Evolutionary conservation across 2,329 filamentous ascomycete species (phyloP), one percentile per base, ranked within the genome.

Genomic region (Lecanosticta acicola): DNA sequence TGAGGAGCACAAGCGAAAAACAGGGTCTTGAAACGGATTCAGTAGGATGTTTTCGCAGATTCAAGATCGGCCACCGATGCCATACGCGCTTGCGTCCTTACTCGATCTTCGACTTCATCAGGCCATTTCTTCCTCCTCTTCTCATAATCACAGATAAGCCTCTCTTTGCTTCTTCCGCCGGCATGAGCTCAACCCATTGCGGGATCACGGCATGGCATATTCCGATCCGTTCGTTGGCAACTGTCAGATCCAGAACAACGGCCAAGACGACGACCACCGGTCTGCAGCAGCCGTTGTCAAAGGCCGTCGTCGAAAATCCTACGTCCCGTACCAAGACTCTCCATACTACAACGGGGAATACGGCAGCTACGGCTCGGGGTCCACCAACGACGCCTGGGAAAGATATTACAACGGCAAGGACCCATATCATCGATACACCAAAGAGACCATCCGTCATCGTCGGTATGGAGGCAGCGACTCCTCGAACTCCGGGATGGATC

Each of bases 311-410:
- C 35, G 11, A 18, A 44, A 21, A 4, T 16, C 16, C 24, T 49
- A 49, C 33, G 34, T 49, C 4, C 46, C 46, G 9, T 49, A 45
- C 14, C 46, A 45, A 43, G 46, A 49, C 19, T 35, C 46, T 11
- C 8, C 32, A 8, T 42, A 45, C 38, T 49, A 49, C 38, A 44
- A 48, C 29, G 41, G 32, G 18, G 45, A 40, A 11, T 16, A 36
- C 38, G 24, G 36, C 21, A 44, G 26, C 33, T 38, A 32, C n/a
- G 18, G 34, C 37, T 33, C 32, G 14, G 17, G 20, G 2, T 26
- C 38, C 10, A 38, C 37, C 39, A 7, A 41, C 19, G 33, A 41
- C 16, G 11, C 13, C 11, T 29, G 42, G 29, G 14, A 39, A 16
- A 38, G 39, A 11, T 38, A 38, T 3, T 32, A 19, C 21, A 39